Evolutionary conservation across 1,284 basidiomycete genomes (phyloP), one percentile per base, ranked within the genome.

Genomic region (Rhodotorula glutinis): DNA sequence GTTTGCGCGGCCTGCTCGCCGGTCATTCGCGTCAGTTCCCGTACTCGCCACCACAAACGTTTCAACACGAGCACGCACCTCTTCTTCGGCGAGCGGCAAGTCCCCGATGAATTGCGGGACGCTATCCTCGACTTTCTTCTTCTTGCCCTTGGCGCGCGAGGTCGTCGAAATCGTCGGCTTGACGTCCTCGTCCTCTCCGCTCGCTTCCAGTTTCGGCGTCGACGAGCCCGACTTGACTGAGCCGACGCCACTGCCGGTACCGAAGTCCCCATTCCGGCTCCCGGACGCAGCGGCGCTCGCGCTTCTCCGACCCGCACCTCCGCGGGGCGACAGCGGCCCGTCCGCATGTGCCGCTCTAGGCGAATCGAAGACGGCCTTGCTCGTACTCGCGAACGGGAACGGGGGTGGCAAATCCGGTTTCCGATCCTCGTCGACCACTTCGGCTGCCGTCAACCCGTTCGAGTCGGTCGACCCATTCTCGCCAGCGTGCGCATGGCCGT

Each of bases 21-120:
- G n/a, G 41, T 17, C 41, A 43, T 43, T 8, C 4, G 19, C 19
- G 23, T 16, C 17, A 53, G n/a, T 30, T 27, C n/a, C n/a, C n/a
- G n/a, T n/a, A n/a, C n/a, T n/a, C n/a, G n/a, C n/a, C n/a, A n/a
- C n/a, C n/a, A n/a, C n/a, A n/a, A n/a, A n/a, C n/a, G n/a, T n/a
- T n/a, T n/a, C n/a, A n/a, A n/a, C 25, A 2, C 5, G 41, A 19
- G 27, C 11, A 55, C 65, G 23, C n/a, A 63, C 66, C 27, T 46
- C 85, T 65, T 85, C 82, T 76, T 88, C 85, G 30, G 91, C 91
- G 43, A 84, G 79, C 21, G 90, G 89, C 44, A 94, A 83, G 79
- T 92, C 81, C 21, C 84, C 84, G 72, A 95, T 90, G 75, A 93
- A 84, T 43, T 71, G 71, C 23, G 77, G 75, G 58, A 60, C 69